Evolutionary conservation across 2,329 filamentous ascomycete species (phyloP).

Genomic region (Bipolaris cookei): DNA sequence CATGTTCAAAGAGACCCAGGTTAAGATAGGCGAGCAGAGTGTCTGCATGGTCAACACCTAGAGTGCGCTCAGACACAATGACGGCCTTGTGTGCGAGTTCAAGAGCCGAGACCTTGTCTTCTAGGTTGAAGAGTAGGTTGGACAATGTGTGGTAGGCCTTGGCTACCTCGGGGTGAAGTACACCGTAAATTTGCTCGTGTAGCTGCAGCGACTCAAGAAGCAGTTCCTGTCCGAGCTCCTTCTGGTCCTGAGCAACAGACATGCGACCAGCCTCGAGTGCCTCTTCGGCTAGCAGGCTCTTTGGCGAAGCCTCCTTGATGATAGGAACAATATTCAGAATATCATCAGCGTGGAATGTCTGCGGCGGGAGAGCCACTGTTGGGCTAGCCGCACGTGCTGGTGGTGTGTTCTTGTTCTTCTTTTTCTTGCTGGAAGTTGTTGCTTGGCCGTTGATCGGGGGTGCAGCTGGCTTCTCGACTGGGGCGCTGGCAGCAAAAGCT

Average conservation of each 20-base stretch:
- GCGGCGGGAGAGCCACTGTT: slow-evolving; percentile 55
- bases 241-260: slow-evolving; percentile 93
- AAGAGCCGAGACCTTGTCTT: slow-evolving; percentile 94
- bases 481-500: slow-evolving; percentile 27
- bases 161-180: slow-evolving; percentile 94
- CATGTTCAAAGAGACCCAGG: slow-evolving; percentile 91
- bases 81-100: slow-evolving; percentile 96
- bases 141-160: slow-evolving; percentile 93
- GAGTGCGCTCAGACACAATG: slow-evolving; percentile 91
- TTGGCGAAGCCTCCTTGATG: slow-evolving; percentile 91
- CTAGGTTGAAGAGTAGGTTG: slow-evolving; percentile 96
- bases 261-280: slow-evolving; percentile 94
- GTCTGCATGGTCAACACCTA: slow-evolving; percentile 91
- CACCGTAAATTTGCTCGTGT: slow-evolving; percentile 98
- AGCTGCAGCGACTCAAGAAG: slow-evolving; percentile 94
- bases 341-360: slow-evolving; percentile 82
- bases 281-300: slow-evolving; percentile 90
- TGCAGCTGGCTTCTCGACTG: slow-evolving; percentile 24
- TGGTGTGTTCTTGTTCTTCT: slow-evolving; percentile 62
- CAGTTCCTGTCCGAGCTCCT: slow-evolving; percentile 93
- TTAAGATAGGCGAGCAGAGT: slow-evolving; percentile 96
- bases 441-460: slow-evolving; percentile 50
- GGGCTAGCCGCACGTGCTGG: slow-evolving; percentile 54
- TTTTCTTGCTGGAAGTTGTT: slow-evolving; percentile 52
- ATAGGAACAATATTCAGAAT: slow-evolving; percentile 92